These are phyloP conservation scores for Thelephora ganbajun DNA, from an alignment of 768 basidiomycete genomes.

Conservation along the genomic window DNA sequence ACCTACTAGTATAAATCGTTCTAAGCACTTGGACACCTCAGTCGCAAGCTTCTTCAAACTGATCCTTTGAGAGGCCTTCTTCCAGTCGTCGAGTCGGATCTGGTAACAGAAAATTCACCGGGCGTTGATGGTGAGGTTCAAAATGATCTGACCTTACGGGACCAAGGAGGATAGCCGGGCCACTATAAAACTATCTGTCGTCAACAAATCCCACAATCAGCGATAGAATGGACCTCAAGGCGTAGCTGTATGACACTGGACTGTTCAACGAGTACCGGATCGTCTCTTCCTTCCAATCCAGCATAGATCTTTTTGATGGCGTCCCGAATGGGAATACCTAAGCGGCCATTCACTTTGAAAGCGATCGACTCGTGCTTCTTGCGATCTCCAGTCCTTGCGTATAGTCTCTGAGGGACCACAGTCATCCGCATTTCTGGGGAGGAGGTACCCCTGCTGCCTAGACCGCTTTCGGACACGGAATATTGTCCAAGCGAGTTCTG, in stretches of 20 bases:
- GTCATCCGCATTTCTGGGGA: neutral
- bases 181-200: neutral
- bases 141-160: neutral
- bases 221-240: neutral
- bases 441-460: too few relatives aligned
- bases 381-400: neutral
- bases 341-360: neutral
- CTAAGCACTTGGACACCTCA: neutral
- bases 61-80: neutral
- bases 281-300: neutral
- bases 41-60: neutral
- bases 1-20: neutral
- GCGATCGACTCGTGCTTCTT: neutral
- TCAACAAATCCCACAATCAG: neutral
- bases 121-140: neutral
- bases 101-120: neutral
- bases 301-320: neutral
- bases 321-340: neutral
- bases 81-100: neutral
- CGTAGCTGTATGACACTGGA: neutral
- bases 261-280: neutral
- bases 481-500: too few relatives aligned
- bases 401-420: neutral
- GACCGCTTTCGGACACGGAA: too few relatives aligned
- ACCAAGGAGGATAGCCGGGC: neutral